Conservation (phyloP, 1,139 yeast genomes). For the Blastobotrys raffinosifermentans region DNA sequence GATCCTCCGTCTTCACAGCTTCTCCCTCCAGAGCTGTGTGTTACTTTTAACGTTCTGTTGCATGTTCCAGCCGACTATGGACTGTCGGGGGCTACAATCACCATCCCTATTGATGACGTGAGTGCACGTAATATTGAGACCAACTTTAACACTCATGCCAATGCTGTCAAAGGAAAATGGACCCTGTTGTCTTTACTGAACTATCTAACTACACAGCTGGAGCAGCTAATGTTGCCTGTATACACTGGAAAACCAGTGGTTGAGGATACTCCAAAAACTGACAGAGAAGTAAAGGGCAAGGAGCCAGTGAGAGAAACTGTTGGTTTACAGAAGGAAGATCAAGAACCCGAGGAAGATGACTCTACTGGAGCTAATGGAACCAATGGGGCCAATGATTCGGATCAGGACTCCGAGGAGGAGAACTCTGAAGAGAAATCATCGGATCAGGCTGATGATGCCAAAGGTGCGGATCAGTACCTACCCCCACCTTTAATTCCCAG, state of each 20-base stretch:
- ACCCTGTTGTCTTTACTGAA: conserved; percentile 29
- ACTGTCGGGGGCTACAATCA: conserved; percentile 19
- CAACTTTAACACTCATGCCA: conserved; percentile 28
- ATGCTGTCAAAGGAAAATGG: conserved; percentile 22
- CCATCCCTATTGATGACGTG: conserved; percentile 21
- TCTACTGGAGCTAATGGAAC: conserved; percentile 6
- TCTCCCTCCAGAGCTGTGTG: conserved; percentile 17
- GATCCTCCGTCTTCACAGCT: conserved; percentile 19
- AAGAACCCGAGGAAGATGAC: conserved; percentile 16
- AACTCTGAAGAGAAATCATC: conserved; percentile 5
- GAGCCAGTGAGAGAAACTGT: no score
- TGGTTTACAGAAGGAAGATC: conserved; percentile 11
- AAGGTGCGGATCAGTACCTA: conserved; percentile 2
- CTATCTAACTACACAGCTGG: conserved; percentile 24
- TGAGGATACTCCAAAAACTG: conserved; percentile 7
- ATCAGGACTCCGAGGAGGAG: conserved; percentile 7
- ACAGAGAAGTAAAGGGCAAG: not conserved
- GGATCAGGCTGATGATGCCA: conserved; percentile 7
- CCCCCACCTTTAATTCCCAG: conserved; percentile 23
- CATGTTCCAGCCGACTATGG: conserved; percentile 27
- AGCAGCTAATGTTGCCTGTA: conserved; percentile 18
- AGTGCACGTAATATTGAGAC: conserved; percentile 24
- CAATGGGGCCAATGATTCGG: conserved; percentile 5
- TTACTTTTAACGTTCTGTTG: conserved; percentile 18
- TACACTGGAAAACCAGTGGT: no score